Evolutionary conservation across 148 eudicot genomes (phyloP), one percentile per base, ranked within the genome.

Genomic region (Silene uniflora): DNA sequence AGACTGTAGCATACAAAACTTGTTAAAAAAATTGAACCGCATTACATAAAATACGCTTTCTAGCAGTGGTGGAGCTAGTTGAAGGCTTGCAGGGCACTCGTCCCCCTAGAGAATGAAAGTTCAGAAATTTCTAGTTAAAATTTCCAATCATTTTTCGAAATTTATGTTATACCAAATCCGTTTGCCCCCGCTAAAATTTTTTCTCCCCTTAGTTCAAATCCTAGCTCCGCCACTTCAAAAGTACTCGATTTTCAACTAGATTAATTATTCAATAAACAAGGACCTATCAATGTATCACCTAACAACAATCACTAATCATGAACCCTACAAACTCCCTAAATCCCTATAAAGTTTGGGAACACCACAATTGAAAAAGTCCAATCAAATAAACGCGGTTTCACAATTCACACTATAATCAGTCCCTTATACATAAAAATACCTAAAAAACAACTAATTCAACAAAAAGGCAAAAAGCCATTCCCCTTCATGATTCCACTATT

Each of bases 241-340:
- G 44, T 22, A 22, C 19, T 69, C 58, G 22, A 47, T 67, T 32
- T 42, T 67, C 6, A n/a, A 42, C 54, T 67, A n/a, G 25, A 2
- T 32, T 12, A 67, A 2, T 32, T 12, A 67, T 67, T 39, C 55
- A 39, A 67, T 67, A 39, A 67, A 39, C 71, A 67, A 67, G 71
- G 54, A 19, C 10, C 52, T n/a, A 24, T 18, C 14, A 62, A 24
- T 11, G 44, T 39, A 39, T 39, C 0, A 39, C 44, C 44, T 24
- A 32, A 13, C 47, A 32, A 6, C 47, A 64, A 64, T 64, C 67
- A 25, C 29, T 25, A 27, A 25, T 64, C 67, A 12, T 64, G 14
- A 64, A 64, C 47, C 11, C 17, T 66, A 66, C 22, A 24, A 22
- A 52, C 16, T 49, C 55, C 44, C 9, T 7, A 39, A 39, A 7